Evolutionary conservation across 202 grass and related monocot species (phyloP).

Genomic region (Cymbopogon flexuosus): DNA sequence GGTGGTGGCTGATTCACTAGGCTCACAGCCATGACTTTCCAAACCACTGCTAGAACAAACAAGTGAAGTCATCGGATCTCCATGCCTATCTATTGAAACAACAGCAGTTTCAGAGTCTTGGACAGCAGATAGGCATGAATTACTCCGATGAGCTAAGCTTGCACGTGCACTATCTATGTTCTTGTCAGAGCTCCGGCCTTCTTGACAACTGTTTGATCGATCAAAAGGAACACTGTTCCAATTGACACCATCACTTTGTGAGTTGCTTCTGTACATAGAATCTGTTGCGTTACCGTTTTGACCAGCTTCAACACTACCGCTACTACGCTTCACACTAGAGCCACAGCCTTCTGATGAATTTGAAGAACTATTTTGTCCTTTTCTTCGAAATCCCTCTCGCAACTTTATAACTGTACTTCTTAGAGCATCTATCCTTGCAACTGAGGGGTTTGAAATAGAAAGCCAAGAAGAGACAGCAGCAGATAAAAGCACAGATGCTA

Average conservation of each 20-base stretch:
- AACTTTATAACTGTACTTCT: constrained; percentile 90
- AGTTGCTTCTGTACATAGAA: constrained; percentile 69
- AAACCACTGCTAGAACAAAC: constrained; percentile 72
- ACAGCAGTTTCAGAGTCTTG: constrained; percentile 64
- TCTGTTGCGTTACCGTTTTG: constrained; percentile 63
- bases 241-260: constrained; percentile 53
- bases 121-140: constrained; percentile 83
- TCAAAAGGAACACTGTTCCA: constrained; percentile 77
- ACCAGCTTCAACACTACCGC: constrained; percentile 82
- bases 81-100: constrained; percentile 48
- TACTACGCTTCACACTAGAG: constrained; percentile 93
- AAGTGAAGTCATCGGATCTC: constrained; percentile 47
- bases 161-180: constrained; percentile 66
- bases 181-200: constrained; percentile 70
- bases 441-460: constrained; percentile 81
- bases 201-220: constrained; percentile 94
- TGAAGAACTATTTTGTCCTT: constrained; percentile 81
- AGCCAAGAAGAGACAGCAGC: constrained; percentile 79
- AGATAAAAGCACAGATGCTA: constrained; percentile 89
- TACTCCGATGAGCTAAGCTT: constrained; percentile 80
- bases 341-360: constrained; percentile 97
- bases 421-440: constrained; percentile 82
- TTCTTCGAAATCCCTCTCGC: constrained; percentile 77
- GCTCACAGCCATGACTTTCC: constrained; percentile 62
- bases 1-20: constrained; percentile 63